phyloP scores from a whole-genome alignment of 257 asterid genomes.

The Solanum tarijense region DNA sequence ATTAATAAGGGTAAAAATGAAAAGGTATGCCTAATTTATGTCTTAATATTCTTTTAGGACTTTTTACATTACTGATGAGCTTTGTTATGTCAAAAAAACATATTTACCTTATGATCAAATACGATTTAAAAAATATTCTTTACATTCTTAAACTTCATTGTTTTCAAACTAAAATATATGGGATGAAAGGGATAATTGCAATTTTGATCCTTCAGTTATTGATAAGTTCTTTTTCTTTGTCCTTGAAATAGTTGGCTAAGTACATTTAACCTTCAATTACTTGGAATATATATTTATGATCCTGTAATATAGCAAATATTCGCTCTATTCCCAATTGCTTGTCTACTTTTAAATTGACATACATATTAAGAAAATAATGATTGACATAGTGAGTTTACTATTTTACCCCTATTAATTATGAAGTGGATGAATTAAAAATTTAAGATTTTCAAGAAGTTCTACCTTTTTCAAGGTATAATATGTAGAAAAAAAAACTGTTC shows the following conservation, averaged over 20 bases:
- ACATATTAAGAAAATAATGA: no score
- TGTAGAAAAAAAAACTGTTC: no score
- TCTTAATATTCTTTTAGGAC: no score
- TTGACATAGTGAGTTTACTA: no score
- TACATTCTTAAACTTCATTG: background rate
- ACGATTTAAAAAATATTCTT: background rate
- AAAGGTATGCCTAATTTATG: no score
- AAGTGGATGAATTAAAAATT: no score
- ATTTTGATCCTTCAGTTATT: background rate
- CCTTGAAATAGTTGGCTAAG: background rate
- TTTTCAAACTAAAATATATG: background rate
- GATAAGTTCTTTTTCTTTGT: background rate
- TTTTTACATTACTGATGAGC: background rate
- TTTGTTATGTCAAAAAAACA: background rate
- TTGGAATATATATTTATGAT: background rate
- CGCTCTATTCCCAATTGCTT: rapidly evolving
- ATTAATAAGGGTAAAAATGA: no score
- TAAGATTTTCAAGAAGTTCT: no score
- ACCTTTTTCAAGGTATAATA: no score
- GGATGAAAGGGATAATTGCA: background rate
- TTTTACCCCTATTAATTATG: no score
- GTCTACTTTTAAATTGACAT: rapidly evolving
- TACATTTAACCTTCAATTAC: background rate
- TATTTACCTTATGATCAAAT: background rate
- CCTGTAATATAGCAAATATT: background rate